Base-by-base conservation (phyloP, 345 rosid species). In the Geranium rotundifolium region DNA sequence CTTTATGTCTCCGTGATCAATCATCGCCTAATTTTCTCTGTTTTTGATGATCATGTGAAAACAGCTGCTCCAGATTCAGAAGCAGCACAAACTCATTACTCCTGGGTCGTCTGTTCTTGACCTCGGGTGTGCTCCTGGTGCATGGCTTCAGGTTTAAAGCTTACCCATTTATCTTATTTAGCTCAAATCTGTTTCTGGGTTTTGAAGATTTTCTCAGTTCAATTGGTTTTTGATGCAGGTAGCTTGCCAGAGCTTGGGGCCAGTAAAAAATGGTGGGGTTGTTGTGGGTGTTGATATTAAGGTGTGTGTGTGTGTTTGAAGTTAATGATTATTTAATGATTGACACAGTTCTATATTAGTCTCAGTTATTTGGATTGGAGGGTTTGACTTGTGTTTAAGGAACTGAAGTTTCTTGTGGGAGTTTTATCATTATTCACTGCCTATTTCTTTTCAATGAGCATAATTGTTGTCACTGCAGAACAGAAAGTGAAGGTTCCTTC, bases 401-500 rank as follows among this genome's bases (percentile, higher is more conserved):
- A 46, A 14, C 0, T 46, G 15, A 46, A 0, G 16, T 46, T 46
- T 46, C 52, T 46, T 46, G 52, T 9, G 52, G 52, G 14, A 46
- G 52, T 46, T 46, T 10, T 46, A 14, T 3, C 13, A 46, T 46
- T 46, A 46, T 12, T 12, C 52, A 46, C 14, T 7, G 15, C 52
- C 41, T 16, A 46, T 12, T 49, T 50, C 63, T 13, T 23, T 12
- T 37, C 20, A 37, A 30, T 57, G 63, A 12, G 14, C 12, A 19
- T 56, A 3, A 54, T 54, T 37, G 31, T 57, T 18, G 20, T 54
- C 18, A 17, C 52, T 81, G 79, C 88, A 84, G 91, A 79, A 72
- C 99, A 90, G 99, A 90, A 83, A 77, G 97, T 90, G 69, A 90
- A 81, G 75, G 89, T 93, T 81, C 99, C 99, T 80, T 75, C 90